These are phyloP conservation scores for Fraxinus sp. DNA, from an alignment of 305 asterid species.

Conservation along the genomic window DNA sequence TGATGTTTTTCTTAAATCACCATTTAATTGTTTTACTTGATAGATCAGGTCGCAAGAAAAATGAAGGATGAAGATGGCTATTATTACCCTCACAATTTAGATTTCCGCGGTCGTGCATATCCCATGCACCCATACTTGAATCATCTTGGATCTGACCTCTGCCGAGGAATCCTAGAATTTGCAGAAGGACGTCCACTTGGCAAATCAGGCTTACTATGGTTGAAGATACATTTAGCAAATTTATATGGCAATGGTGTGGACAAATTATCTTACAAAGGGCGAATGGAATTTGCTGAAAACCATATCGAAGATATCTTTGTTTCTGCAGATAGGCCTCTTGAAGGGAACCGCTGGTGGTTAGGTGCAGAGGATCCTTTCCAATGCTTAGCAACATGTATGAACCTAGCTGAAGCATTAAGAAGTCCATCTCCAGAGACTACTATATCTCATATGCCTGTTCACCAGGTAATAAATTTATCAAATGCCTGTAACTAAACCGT, in stretches of 20 bases:
- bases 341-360: conserved; percentile 97
- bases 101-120: too few species aligned
- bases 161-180: conserved; percentile 89
- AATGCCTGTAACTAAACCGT: background rate
- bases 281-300: conserved; percentile 69
- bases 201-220: conserved; percentile 76
- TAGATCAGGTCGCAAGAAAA: conserved; percentile 10
- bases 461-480: conserved; percentile 57
- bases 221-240: conserved; percentile 82
- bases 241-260: conserved; percentile 87
- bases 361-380: conserved; percentile 93
- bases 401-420: conserved; percentile 77
- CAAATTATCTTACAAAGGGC: conserved; percentile 76
- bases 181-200: conserved; percentile 95
- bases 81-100: too few species aligned
- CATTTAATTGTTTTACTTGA: conserved; percentile 25
- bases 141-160: conserved; percentile 93
- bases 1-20: conserved; percentile 5
- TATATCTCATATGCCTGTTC: conserved; percentile 59
- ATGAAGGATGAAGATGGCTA: too few species aligned
- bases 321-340: conserved; percentile 95
- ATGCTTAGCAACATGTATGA: conserved; percentile 85
- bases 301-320: conserved; percentile 82
- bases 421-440: too few species aligned
- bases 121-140: conserved; percentile 30